Conservation (phyloP, 495 filamentous ascomycete genomes). For the Penicillium bovifimosum region DNA sequence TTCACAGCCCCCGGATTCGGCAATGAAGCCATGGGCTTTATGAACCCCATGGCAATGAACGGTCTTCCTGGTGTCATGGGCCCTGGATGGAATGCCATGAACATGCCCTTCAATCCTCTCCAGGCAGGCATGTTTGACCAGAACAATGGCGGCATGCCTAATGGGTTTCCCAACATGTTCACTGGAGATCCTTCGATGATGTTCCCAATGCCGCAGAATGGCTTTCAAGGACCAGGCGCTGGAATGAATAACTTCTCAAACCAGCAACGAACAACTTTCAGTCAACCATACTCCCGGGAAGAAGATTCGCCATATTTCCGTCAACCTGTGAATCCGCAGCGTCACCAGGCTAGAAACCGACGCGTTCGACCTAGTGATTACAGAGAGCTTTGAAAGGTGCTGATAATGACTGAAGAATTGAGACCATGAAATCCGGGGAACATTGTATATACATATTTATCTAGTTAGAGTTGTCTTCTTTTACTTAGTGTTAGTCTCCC, state of each 20-base stretch:
- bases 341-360: slow-evolving; percentile 74
- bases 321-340: slow-evolving; percentile 91
- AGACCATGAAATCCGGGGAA: background rate
- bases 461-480: slow-evolving; percentile 8
- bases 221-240: slow-evolving; percentile 25
- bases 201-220: slow-evolving; percentile 33
- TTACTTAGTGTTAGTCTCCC: slow-evolving; percentile 5
- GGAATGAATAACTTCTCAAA: slow-evolving; percentile 54
- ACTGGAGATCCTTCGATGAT: slow-evolving; percentile 42
- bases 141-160: slow-evolving; percentile 23
- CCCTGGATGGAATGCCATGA: slow-evolving; percentile 47
- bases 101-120: slow-evolving; percentile 39
- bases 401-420: background rate
- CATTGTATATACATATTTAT: slow-evolving; percentile 8
- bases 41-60: slow-evolving; percentile 51
- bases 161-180: slow-evolving; percentile 35
- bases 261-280: slow-evolving; percentile 65
- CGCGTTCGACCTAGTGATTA: slow-evolving; percentile 84
- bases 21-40: slow-evolving; percentile 42
- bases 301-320: slow-evolving; percentile 93
- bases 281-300: slow-evolving; percentile 57
- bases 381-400: slow-evolving; percentile 59
- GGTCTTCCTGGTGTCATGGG: slow-evolving; percentile 43
- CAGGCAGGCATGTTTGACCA: slow-evolving; percentile 46
- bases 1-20: slow-evolving; percentile 40